Evolutionary conservation across 129 eudicot genomes (phyloP), one percentile per base, ranked within the genome.

Genomic region (Pseudognaphalium luteoalbum): DNA sequence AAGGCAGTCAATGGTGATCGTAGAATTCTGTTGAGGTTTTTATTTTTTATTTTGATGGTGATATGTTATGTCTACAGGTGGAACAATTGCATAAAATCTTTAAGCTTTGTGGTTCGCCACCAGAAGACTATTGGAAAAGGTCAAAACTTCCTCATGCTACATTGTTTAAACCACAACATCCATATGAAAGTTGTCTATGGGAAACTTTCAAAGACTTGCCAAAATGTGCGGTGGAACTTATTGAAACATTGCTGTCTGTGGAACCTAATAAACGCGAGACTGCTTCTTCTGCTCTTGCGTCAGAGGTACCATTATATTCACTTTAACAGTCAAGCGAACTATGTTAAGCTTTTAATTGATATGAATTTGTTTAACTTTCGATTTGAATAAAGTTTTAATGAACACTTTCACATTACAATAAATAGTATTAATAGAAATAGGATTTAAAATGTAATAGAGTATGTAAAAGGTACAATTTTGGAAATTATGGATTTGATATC

Each of bases 51-150:
- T 15, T 41, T 69, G 61, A 41, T n/a, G 17, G 17, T 57, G 61
- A 68, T 52, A 7, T 28, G 21, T 14, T 30, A 22, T 37, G 58
- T 52, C 20, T 39, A 56, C 78, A 93, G 97, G 98, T 91, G 57
- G 98, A 93, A 70, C 98, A 93, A 73, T 78, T 93, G 81, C 98
- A 93, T 84, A 93, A 93, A 82, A 90, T 93, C 65, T 93, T 93
- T 81, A 93, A 90, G 81, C 98, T 93, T 51, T 93, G 98, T 81
- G 98, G 98, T 12, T 88, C 97, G 12, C 98, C 97, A 7, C 91
- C 89, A 2, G 97, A 93, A 8, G 97, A 88, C 69, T 93, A 93
- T 66, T 91, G 97, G 98, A 91, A 88, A 73, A 93, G 86, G 79
- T 82, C 96, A 61, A 91, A 88, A 76, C 97, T 90, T 87, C 96